These are phyloP conservation scores for Pseudocercospora crystallina DNA, from an alignment of 2,329 filamentous ascomycete genomes.

Conservation along the genomic window DNA sequence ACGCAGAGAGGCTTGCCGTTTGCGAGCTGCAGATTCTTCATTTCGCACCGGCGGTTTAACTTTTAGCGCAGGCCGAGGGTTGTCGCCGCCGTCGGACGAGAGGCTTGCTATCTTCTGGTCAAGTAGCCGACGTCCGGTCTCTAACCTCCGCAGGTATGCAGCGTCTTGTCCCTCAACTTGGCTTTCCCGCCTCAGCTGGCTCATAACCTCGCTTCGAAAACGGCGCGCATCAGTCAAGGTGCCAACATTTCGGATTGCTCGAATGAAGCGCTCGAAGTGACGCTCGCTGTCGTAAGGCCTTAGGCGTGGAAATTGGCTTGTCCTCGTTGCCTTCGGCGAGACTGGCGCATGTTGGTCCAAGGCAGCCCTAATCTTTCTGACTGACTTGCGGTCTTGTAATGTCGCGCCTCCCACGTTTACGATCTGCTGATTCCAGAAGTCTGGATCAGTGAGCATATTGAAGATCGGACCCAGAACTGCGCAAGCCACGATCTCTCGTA, in stretches of 20 bases:
- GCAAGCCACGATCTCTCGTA: constrained; percentile 89
- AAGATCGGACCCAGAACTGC: constrained; percentile 83
- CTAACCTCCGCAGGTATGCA: constrained; percentile 81
- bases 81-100: constrained; percentile 55
- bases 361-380: constrained; percentile 85
- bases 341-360: constrained; percentile 91
- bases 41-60: constrained; percentile 36
- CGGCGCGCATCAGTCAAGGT: constrained; percentile 90
- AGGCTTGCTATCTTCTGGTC: constrained; percentile 87
- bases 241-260: constrained; percentile 81
- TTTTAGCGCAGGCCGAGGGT: constrained; percentile 38
- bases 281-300: constrained; percentile 80
- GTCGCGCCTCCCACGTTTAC: constrained; percentile 74
- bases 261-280: constrained; percentile 91
- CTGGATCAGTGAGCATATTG: constrained; percentile 79
- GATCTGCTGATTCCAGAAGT: constrained; percentile 96
- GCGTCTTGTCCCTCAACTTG: constrained; percentile 76
- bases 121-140: constrained; percentile 85
- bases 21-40: constrained; percentile 53
- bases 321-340: constrained; percentile 43
- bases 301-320: constrained; percentile 74
- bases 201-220: constrained; percentile 88
- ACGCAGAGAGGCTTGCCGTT: constrained; percentile 73
- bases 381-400: constrained; percentile 92
- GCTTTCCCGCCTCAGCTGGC: constrained; percentile 83